A percentile compares a stretch with the other conserved stretches of the same genome.
Evolutionary conservation across 1,139 yeast genomes (phyloP).

Genomic region (Saccharomyces hybrid): DNA sequence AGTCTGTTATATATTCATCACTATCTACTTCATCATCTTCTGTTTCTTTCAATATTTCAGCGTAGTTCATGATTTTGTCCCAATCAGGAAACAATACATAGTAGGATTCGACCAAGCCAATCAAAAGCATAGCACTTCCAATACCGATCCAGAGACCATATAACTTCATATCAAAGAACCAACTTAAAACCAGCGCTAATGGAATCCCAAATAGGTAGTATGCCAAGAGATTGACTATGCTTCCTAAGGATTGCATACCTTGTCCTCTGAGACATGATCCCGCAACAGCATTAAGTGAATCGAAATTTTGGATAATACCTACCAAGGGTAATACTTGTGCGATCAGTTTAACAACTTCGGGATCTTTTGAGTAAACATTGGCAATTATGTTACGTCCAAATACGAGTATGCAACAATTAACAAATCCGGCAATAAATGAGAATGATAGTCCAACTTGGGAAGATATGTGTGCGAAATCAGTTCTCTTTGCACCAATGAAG

Average conservation of each 20-base stretch:
- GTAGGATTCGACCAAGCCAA: slow-evolving; percentile 54
- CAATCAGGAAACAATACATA: slow-evolving; percentile 48
- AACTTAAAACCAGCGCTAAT: slow-evolving; percentile 56
- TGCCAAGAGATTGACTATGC: slow-evolving; percentile 63
- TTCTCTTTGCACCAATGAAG: slow-evolving; percentile 72
- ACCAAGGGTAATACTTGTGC: slow-evolving; percentile 62
- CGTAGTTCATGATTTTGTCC: slow-evolving; percentile 42
- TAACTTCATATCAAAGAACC: slow-evolving; percentile 44
- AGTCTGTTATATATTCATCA: slow-evolving; percentile 20
- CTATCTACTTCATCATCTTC: slow-evolving; percentile 31
- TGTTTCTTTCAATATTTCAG: slow-evolving; percentile 36
- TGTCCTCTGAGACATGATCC: slow-evolving; percentile 82
- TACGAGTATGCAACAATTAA: slow-evolving; percentile 49
- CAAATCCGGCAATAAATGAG: slow-evolving; percentile 50
- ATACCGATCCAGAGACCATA: slow-evolving; percentile 87
- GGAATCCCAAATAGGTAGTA: slow-evolving; percentile 71
- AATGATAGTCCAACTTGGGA: slow-evolving; percentile 54
- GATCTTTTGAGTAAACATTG: slow-evolving; percentile 59
- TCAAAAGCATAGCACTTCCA: slow-evolving; percentile 63
- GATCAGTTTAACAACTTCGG: slow-evolving; percentile 47
- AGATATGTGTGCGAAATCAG: slow-evolving; percentile 55
- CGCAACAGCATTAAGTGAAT: slow-evolving; percentile 74
- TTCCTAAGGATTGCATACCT: slow-evolving; percentile 80
- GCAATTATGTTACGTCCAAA: slow-evolving; percentile 54
- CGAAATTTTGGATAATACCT: slow-evolving; percentile 66